Base-by-base conservation (phyloP, 345 rosid species). In the Xanthoceras sorbifolium region DNA sequence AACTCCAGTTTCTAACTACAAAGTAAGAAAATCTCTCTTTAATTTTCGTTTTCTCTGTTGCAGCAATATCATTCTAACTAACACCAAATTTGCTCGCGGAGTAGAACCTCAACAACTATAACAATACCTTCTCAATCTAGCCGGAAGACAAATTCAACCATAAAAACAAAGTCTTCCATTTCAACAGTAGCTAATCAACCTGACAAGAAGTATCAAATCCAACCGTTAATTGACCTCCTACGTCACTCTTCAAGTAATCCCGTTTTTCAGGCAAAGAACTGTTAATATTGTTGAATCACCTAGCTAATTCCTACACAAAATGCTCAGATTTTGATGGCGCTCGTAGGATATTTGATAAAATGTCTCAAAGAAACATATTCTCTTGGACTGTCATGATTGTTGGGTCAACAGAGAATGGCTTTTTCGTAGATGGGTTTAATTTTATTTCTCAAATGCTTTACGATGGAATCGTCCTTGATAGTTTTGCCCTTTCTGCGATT, bases 311-410 rank as follows among this genome's bases (percentile, higher is more conserved):
- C 0, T 83, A 81, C 69, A 82, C 86, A 0, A 87, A 81, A 80
- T 73, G 82, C 78, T 79, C 78, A 1, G 81, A 81, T 73, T 83
- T 83, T 72, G 64, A 5, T 38, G 64, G 84, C 29, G 85, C 88
- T 70, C 54, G 68, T 67, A 68, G 44, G 44, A 74, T 87, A 57
- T 85, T 83, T 69, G 84, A 85, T 64, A 81, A 79, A 79, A 83
- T 87, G 82, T 75, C 82, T 12, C 50, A 73, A 4, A 83, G 81
- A 65, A 87, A 79, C 66, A 78, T 78, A 57, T 85, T 87, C 78
- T 85, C 90, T 3, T 87, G 89, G 87, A 85, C 85, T 26, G 85
- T 81, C 3, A 79, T 87, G 77, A 85, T 84, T 20, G 83, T 77
- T 73, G 88, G 85, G 60, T 84, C 88, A 0, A 78, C 76, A 0